A percentile compares a stretch with the other conserved stretches of the same genome.
phyloP scores from a whole-genome alignment of 176 grass and related monocot species.

The Metroxylon sagu region DNA sequence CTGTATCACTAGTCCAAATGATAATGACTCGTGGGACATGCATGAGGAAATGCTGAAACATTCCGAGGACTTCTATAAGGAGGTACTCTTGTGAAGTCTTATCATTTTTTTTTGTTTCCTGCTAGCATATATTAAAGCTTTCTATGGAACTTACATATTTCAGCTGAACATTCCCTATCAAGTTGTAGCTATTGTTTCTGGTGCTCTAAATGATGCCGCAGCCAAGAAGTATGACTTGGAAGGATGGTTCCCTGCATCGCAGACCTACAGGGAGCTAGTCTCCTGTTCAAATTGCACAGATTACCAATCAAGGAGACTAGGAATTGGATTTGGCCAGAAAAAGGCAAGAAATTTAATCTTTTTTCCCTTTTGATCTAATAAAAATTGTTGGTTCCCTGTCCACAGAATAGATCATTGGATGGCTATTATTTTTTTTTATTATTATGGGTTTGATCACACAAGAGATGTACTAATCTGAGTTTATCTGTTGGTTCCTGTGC shows the following conservation, averaged over 20 bases:
- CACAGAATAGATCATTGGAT: no score
- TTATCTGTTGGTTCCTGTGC: neutral
- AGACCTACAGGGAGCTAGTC: conserved; percentile 78
- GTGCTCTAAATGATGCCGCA: conserved; percentile 88
- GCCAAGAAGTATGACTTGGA: conserved; percentile 97
- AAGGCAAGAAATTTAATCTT: conserved; percentile 33
- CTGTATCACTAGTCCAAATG: conserved; percentile 69
- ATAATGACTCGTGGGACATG: conserved; percentile 68
- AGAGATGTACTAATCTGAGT: no score
- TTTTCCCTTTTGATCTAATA: no score
- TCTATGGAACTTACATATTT: conserved; percentile 12
- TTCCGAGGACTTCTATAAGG: conserved; percentile 81
- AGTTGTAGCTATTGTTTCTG: conserved; percentile 81
- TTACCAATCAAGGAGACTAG: conserved; percentile 85
- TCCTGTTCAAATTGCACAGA: conserved; percentile 97
- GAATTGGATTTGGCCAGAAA: conserved; percentile 86
- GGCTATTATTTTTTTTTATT: no score
- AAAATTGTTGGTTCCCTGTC: no score
- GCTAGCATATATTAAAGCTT: neutral
- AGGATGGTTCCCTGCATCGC: conserved; percentile 96
- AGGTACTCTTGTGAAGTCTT: conserved; percentile 18
- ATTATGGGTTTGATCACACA: no score
- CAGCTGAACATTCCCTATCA: conserved; percentile 88
- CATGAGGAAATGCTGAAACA: conserved; percentile 85
- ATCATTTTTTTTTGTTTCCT: neutral